Conservation (phyloP, 2,329 filamentous ascomycete species). For the Exophiala alcalophila region DNA sequence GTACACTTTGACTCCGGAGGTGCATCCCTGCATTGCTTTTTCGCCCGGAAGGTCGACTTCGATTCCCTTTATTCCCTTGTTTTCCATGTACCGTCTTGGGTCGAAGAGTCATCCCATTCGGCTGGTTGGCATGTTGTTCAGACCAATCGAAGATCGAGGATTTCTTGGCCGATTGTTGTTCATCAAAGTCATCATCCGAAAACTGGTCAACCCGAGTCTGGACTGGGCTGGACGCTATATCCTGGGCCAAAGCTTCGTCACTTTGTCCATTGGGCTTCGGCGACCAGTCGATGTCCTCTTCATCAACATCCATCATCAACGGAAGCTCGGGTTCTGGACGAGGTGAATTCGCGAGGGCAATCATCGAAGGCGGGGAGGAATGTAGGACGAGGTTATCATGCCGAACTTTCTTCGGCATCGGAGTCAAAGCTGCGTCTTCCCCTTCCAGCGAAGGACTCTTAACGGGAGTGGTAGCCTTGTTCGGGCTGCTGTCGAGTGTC, state of each 20-base stretch:
- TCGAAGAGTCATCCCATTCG: conserved; percentile 52
- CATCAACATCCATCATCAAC: conserved; percentile 19
- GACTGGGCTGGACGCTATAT: conserved; percentile 2
- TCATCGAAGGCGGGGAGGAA: conserved; percentile 21
- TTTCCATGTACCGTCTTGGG: conserved; percentile 64
- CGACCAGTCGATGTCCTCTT: conserved; percentile 28
- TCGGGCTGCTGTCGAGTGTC: conserved; percentile 11
- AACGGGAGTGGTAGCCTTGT: conserved; percentile 22
- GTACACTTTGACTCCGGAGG: conserved; percentile 64
- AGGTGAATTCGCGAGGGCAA: conserved; percentile 7
- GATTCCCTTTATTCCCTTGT: conserved; percentile 54
- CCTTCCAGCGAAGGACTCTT: conserved; percentile 14
- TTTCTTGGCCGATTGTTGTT: conserved; percentile 43
- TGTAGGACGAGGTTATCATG: conserved; percentile 10
- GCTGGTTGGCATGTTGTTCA: conserved; percentile 54
- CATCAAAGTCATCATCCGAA: conserved; percentile 24
- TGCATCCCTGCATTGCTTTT: conserved; percentile 59
- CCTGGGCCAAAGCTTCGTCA: background rate
- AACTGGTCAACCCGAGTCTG: conserved; percentile 20
- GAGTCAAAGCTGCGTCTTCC: conserved; percentile 23
- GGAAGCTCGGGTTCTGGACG: conserved; percentile 21
- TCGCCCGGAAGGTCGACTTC: conserved; percentile 56
- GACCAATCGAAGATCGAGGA: conserved; percentile 63
- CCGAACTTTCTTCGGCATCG: conserved; percentile 16
- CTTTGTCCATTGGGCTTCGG: conserved; percentile 17